Base-by-base conservation (phyloP, 768 basidiomycete genomes). In the Tulasnella sp. region DNA sequence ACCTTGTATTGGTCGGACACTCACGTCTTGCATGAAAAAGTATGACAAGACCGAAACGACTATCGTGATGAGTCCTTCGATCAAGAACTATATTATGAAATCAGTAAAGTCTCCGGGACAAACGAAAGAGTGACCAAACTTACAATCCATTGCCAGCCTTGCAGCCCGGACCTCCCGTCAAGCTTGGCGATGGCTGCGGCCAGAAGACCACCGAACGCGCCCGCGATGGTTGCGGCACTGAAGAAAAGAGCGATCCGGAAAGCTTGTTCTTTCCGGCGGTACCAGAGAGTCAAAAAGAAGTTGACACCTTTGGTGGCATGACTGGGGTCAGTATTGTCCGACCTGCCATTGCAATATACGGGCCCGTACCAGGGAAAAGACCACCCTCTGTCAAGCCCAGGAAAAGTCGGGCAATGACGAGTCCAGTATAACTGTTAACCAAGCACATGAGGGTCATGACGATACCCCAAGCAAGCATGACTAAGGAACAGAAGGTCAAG, bases 241-340 rank as follows among this genome's bases (percentile, higher is more conserved):
- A 92, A 93, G 83, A 92, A 93, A 37, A 92, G 80, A 0, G 91
- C 89, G 34, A 91, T 84, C 40, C 92, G 89, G 39, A 87, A 84
- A 76, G 91, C 92, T 78, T 92, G 92, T 80, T 94, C 93, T 17
- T 89, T 89, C 42, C 92, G 91, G 79, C 90, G 90, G 82, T 94
- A 94, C 92, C 93, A 94, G 79, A 90, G 91, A 72, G 58, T 58
- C 67, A 79, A 67, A 70, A 54, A 80, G 70, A 76, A 78, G 64
- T 67, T 75, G 67, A 78, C 77, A 68, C 77, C 49, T 37, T 68
- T 39, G 67, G 29, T 19, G n/a, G 38, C 29, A 25, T 37, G 58
- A 76, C 49, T n/a, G 39, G 36, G n/a, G 11, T 54, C 22, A 68
- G n/a, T 36, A 39, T 34, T 36, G 54, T 69, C 34, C 64, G 19